phyloP scores from a whole-genome alignment of 169 alveolate genomes.

The Eimeria acervulina region DNA sequence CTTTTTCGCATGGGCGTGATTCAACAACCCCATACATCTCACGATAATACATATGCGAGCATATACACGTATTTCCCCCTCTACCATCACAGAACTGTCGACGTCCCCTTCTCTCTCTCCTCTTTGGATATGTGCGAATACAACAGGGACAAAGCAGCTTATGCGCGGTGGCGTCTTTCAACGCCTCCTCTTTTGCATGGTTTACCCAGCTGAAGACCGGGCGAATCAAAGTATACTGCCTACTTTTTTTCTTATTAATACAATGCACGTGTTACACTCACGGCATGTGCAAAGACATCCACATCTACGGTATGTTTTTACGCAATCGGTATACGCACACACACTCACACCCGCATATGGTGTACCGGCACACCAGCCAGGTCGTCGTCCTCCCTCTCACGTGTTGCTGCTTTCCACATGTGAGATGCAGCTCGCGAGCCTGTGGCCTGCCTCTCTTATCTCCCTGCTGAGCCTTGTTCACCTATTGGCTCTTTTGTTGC shows the following conservation, averaged over 20 bases:
- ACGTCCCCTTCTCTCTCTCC: conserved; percentile 17
- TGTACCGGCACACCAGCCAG: not conserved
- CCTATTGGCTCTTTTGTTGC: too few species aligned
- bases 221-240: conserved; percentile 24
- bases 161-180: not conserved
- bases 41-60: not conserved
- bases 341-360: not conserved
- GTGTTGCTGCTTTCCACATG: not conserved
- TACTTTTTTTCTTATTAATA: not conserved
- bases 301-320: not conserved
- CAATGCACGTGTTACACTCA: conserved; percentile 8
- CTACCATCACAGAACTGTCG: conserved; percentile 2
- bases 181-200: conserved; percentile 28
- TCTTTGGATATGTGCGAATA: conserved; percentile 10
- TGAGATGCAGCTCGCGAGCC: not conserved
- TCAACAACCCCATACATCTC: not conserved
- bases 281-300: not conserved
- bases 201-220: not conserved
- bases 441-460: not conserved
- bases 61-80: not conserved
- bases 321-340: not conserved
- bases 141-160: not conserved
- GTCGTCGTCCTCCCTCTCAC: not conserved
- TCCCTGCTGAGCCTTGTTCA: not conserved
- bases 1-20: not conserved